Conservation (phyloP, 1,284 basidiomycete genomes). For the Microstroma glucosiphilum region DNA sequence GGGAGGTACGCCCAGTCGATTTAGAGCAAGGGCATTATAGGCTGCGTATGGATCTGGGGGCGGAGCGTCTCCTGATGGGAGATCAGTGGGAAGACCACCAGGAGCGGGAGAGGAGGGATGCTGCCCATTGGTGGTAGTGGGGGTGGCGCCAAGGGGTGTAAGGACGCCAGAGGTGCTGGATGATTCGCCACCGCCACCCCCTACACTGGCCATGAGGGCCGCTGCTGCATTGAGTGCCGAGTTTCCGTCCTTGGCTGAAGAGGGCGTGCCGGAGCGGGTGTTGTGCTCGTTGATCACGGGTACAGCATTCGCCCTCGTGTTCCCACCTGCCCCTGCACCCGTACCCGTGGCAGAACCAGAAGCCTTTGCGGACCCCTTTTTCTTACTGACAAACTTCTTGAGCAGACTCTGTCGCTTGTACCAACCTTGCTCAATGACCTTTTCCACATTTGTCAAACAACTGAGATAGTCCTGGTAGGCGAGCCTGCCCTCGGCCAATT, state of each 20-base stretch:
- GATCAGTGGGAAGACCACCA: not conserved
- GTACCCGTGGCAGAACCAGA: slow-evolving; percentile 17
- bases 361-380: slow-evolving; percentile 29
- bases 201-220: not conserved
- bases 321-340: slow-evolving; percentile 7
- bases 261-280: too few species aligned
- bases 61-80: not conserved
- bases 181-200: too few species aligned
- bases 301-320: not conserved
- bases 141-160: too few species aligned
- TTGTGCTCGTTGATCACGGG: not conserved
- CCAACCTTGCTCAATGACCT: slow-evolving; percentile 47
- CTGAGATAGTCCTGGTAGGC: slow-evolving; percentile 62
- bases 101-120: not conserved
- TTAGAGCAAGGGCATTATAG: slow-evolving; percentile 32
- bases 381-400: slow-evolving; percentile 44
- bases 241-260: too few species aligned
- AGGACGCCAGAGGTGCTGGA: too few species aligned
- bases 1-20: slow-evolving; percentile 36
- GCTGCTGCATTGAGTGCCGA: too few species aligned
- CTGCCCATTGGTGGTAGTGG: too few species aligned
- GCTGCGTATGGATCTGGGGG: not conserved
- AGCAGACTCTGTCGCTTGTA: slow-evolving; percentile 42
- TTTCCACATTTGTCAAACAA: slow-evolving; percentile 43
- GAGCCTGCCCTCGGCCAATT: slow-evolving; percentile 76